Conservation (phyloP, 1,284 basidiomycete species). For the Ustilago sp. region DNA sequence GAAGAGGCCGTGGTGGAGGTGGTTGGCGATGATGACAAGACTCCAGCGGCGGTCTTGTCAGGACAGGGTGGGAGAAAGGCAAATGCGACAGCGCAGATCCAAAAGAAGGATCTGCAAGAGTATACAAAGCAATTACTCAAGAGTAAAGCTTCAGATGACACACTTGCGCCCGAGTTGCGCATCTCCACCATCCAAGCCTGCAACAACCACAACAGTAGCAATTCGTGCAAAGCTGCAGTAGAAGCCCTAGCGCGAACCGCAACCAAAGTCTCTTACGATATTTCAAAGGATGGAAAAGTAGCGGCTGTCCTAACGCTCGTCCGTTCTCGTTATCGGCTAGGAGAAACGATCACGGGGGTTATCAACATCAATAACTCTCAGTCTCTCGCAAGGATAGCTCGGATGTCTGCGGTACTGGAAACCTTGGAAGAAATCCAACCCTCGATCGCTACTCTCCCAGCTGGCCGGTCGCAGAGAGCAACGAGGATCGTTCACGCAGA, state of each 20-base stretch:
- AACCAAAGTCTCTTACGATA: constrained; percentile 75
- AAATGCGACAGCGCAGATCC: constrained; percentile 13
- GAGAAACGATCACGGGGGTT: constrained; percentile 64
- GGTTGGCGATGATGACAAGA: constrained; percentile 15
- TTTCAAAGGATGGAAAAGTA: constrained; percentile 65
- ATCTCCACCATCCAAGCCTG: constrained; percentile 1
- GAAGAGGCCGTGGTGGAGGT: constrained; percentile 63
- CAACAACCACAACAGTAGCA: constrained; percentile 2
- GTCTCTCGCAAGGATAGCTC: constrained; percentile 56
- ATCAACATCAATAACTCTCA: constrained; percentile 59
- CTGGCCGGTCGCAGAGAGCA: constrained; percentile 41
- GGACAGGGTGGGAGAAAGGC: not conserved
- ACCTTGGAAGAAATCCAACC: constrained; percentile 65
- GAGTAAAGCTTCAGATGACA: constrained; percentile 10
- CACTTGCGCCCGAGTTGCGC: constrained; percentile 18
- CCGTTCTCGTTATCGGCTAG: constrained; percentile 62
- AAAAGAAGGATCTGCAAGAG: constrained; percentile 24
- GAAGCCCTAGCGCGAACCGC: constrained; percentile 88
- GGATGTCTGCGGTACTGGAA: constrained; percentile 62
- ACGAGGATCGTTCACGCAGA: constrained; percentile 60
- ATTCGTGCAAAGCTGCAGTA: constrained; percentile 84
- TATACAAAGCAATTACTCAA: constrained; percentile 29
- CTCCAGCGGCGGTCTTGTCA: not conserved
- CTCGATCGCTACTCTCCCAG: constrained; percentile 53
- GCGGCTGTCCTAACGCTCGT: constrained; percentile 66